Conservation (phyloP, 331 rosid genomes). For the Ulmus americana region DNA sequence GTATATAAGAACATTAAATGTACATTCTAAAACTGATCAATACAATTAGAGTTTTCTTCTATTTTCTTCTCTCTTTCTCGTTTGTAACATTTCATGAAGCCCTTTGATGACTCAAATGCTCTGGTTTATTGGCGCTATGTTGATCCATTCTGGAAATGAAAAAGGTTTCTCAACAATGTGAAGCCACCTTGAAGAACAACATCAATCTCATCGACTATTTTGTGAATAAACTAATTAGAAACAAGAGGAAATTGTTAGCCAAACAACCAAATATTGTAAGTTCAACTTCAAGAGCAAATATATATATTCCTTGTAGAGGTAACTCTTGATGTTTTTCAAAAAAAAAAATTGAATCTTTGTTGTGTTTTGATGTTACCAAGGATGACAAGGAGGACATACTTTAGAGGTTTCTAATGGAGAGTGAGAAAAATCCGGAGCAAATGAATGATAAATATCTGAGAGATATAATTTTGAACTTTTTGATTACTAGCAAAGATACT, state of each 20-base stretch:
- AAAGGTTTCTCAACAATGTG: constrained; percentile 44
- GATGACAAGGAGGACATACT: constrained; percentile 65
- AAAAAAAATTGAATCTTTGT: not conserved
- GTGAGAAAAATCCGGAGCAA: constrained; percentile 43
- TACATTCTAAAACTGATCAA: too few relatives aligned
- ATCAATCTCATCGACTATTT: constrained; percentile 38
- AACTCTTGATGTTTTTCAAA: not conserved
- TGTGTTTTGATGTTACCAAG: constrained; percentile 20
- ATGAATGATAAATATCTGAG: constrained; percentile 61
- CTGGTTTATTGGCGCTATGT: constrained; percentile 45
- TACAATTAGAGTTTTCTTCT: too few relatives aligned
- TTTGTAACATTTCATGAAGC: constrained; percentile 37
- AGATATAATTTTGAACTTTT: constrained; percentile 67
- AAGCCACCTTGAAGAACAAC: constrained; percentile 44
- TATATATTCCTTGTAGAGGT: too few relatives aligned
- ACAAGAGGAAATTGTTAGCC: constrained; percentile 27
- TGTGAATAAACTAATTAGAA: constrained; percentile 39
- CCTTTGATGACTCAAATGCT: constrained; percentile 64
- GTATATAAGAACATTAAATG: too few relatives aligned
- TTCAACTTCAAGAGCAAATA: not conserved
- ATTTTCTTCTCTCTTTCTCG: too few relatives aligned
- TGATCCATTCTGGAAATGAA: constrained; percentile 59
- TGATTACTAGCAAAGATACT: constrained; percentile 74
- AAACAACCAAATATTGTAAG: constrained; percentile 34
- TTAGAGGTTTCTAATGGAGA: constrained; percentile 64